These are phyloP conservation scores for Crithidia sp. DNA, from an alignment of 208 protist genomes.

Conservation along the genomic window DNA sequence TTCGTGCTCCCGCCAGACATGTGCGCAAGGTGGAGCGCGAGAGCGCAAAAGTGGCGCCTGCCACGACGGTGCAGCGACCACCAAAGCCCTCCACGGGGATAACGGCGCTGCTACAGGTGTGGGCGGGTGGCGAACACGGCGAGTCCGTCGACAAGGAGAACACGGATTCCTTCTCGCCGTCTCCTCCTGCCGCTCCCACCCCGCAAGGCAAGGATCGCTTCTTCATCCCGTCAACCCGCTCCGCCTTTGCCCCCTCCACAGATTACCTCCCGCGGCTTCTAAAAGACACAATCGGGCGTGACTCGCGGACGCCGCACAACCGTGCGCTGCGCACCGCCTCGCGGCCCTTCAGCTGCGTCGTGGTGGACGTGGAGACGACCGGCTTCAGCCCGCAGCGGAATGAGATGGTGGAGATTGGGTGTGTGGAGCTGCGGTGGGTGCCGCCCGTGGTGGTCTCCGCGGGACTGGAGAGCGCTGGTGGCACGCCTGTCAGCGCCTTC, in stretches of 20 bases:
- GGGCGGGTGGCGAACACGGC: background rate
- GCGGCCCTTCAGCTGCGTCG: slow-evolving; percentile 39
- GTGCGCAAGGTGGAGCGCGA: background rate
- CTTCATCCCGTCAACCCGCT: background rate
- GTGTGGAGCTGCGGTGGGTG: slow-evolving; percentile 65
- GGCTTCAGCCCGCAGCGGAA: slow-evolving; percentile 48
- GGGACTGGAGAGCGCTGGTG: background rate
- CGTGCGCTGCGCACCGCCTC: background rate
- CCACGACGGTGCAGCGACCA: background rate
- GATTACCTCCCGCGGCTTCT: slow-evolving; percentile 4
- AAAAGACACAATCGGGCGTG: slow-evolving; percentile 15
- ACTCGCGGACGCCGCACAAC: background rate
- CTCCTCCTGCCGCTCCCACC: background rate
- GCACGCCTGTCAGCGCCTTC: background rate
- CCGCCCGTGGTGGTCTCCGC: background rate
- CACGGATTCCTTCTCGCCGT: background rate
- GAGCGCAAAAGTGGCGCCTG: background rate
- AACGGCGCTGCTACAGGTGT: background rate
- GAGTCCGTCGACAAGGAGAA: background rate
- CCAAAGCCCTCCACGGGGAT: background rate
- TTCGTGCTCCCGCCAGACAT: background rate
- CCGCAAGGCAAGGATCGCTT: background rate
- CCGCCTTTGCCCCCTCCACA: slow-evolving; percentile 1
- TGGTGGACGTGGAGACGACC: slow-evolving; percentile 75
- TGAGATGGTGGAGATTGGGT: slow-evolving; percentile 65